These are phyloP conservation scores for Lipomyces kockii DNA, from an alignment of 805 yeast species.

Conservation along the genomic window DNA sequence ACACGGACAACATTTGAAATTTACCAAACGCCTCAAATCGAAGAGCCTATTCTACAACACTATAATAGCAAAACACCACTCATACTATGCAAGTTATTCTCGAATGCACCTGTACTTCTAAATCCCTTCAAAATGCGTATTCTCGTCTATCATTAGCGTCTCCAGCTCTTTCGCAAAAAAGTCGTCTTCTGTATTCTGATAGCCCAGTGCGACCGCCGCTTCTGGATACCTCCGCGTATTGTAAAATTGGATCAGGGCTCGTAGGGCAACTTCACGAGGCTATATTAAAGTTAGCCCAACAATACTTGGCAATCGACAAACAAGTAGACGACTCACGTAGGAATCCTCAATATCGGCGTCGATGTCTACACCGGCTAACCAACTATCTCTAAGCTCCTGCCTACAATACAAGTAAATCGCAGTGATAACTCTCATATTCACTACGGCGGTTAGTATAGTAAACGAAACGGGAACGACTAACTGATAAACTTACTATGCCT, in stretches of 20 bases:
- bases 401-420: conserved; percentile 79
- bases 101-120: not conserved
- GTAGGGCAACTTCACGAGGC: conserved; percentile 81
- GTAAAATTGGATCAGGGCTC: conserved; percentile 79
- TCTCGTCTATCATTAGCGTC: conserved; percentile 11
- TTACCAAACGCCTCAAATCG: not conserved
- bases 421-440: conserved; percentile 89
- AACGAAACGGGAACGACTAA: conserved; percentile 36
- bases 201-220: conserved; percentile 63
- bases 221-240: conserved; percentile 61
- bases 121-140: not conserved
- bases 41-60: not conserved
- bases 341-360: conserved; percentile 68
- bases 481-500: conserved; percentile 54
- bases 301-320: not conserved
- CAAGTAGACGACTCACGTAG: conserved; percentile 7
- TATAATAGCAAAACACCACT: not conserved
- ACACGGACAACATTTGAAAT: not conserved
- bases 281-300: conserved; percentile 42
- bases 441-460: not conserved
- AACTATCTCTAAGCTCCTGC: conserved; percentile 75
- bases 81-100: not conserved
- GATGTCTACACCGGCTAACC: conserved; percentile 84
- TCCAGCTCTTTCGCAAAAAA: conserved; percentile 49
- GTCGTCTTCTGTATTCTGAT: conserved; percentile 47